Base-by-base conservation (phyloP, 495 filamentous ascomycete species). In the Endocarpon pusillum region DNA sequence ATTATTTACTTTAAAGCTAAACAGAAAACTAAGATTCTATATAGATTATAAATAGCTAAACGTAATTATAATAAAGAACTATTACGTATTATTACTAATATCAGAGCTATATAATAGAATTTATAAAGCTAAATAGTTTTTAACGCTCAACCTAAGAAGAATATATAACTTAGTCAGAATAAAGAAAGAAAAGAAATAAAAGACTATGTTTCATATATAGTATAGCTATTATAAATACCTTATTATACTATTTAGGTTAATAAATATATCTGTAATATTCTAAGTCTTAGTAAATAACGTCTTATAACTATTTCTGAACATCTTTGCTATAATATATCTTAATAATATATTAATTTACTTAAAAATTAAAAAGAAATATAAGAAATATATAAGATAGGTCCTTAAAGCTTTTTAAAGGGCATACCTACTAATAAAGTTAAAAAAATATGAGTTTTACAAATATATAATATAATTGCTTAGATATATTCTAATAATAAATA, bases 321-420 rank as follows among this genome's bases (percentile, higher is more conserved):
- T 35, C 5, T 48, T 46, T 19, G 44, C 47, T 20, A 43, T 51
- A 14, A 39, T 33, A 0, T 58, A 55, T 32, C 25, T 59, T 0
- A 44, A 59, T n/a, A 38, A 60, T 31, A 47, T 59, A 19, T 37
- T 56, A 8, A 48, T 60, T 12, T 57, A 48, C 33, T 43, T 42
- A 11, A 27, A 35, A 28, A 38, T 28, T 21, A 28, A 32, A 27
- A 16, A 33, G 26, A 35, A 42, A 40, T 39, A 47, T 35, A 29
- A 38, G 19, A 12, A 22, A 32, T 29, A 49, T 33, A 22, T 49
- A 8, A 24, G 31, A 16, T 17, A 28, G n/a, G 30, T 49, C 11
- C 23, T 49, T 12, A 18, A 40, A 35, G 19, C 23, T n/a, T 20
- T 41, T 19, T n/a, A 20, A 14, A 15, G 11, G 28, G 23, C 27